phyloP scores from a whole-genome alignment of 202 grass and related monocot species.

The Bolboschoenoplectus hybrid region DNA sequence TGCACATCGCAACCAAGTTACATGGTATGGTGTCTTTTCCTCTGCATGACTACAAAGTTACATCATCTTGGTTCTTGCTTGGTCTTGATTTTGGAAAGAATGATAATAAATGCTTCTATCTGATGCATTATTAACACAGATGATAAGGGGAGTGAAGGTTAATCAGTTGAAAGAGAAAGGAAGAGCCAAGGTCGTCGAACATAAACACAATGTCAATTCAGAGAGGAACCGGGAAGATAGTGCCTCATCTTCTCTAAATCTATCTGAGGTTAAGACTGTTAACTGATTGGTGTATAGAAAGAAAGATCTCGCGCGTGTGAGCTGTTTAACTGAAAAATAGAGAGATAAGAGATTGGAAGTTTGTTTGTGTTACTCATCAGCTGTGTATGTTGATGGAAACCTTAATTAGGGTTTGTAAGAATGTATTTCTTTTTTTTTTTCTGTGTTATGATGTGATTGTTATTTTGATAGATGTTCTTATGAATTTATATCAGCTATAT shows the following conservation, averaged over 20 bases:
- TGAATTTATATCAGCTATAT: background rate
- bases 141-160: conserved; percentile 20
- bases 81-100: background rate
- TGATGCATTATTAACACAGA: background rate
- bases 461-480: conserved; percentile 1
- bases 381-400: background rate
- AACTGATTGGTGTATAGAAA: conserved; percentile 9
- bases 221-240: background rate
- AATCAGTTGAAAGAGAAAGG: background rate
- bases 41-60: background rate
- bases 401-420: background rate
- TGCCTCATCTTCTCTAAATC: background rate
- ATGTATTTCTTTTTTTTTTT: background rate
- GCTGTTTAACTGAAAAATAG: background rate
- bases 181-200: background rate
- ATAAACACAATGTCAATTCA: background rate
- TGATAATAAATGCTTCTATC: background rate
- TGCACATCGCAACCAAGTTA: background rate
- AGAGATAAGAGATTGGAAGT: background rate
- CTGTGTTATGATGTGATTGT: background rate
- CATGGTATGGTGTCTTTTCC: background rate
- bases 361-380: background rate
- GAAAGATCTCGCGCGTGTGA: background rate
- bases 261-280: background rate
- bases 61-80: background rate